Percentiles rank a stretch among this genome's conserved stretches.
Conservation (phyloP, 2,329 filamentous ascomycete species). For the Botrytis deweyae region DNA sequence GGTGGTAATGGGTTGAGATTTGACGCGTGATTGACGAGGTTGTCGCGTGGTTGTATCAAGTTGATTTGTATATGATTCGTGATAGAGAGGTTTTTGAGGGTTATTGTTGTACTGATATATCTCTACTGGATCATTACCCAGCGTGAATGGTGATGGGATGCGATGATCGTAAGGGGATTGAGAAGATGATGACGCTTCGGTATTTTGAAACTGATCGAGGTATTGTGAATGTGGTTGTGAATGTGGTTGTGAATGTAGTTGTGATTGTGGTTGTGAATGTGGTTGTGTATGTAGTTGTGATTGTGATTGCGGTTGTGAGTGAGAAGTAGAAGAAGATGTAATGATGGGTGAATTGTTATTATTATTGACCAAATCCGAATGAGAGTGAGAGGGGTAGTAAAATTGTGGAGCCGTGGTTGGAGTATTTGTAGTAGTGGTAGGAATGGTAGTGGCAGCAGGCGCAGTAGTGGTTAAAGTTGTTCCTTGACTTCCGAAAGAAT, state of each 20-base stretch:
- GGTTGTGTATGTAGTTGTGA: background rate
- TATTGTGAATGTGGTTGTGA: background rate
- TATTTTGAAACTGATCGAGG: background rate
- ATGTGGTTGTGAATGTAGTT: background rate
- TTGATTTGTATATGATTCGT: background rate
- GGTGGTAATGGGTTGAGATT: background rate
- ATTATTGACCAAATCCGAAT: conserved; percentile 10
- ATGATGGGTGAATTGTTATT: conserved; percentile 1
- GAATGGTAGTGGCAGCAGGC: background rate
- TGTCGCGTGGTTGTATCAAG: conserved; percentile 8
- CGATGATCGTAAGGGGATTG: background rate
- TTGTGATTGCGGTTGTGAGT: background rate
- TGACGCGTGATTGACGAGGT: conserved; percentile 5
- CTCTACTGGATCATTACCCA: conserved; percentile 2
- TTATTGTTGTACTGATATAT: conserved; percentile 15
- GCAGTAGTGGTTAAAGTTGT: background rate
- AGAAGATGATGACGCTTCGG: background rate
- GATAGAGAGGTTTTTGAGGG: conserved; percentile 19
- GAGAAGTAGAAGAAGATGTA: background rate
- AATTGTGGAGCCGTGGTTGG: conserved; percentile 12
- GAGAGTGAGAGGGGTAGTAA: conserved; percentile 9
- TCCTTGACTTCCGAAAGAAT: conserved; percentile 25
- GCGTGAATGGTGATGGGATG: background rate
- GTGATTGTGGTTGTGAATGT: background rate
- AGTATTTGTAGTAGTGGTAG: background rate